A percentile compares a stretch with the other conserved stretches of the same genome.
Conservation (phyloP, 768 basidiomycete species). For the Suillus placidus region DNA sequence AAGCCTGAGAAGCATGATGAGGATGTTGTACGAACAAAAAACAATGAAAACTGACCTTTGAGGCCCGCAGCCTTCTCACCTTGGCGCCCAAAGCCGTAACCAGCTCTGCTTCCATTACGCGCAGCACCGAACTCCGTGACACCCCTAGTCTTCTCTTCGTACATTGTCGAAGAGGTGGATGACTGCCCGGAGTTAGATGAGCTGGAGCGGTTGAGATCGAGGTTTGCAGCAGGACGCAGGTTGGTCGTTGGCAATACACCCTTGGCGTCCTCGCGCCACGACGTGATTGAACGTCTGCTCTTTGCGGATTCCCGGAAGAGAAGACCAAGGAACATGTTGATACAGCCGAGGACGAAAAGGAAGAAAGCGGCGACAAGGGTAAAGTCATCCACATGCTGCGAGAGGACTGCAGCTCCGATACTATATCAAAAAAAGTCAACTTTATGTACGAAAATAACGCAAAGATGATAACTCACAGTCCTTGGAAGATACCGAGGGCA, state of each 20-base stretch:
- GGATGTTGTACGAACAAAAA: background rate
- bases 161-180: conserved; percentile 30
- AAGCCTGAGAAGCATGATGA: conserved; percentile 40
- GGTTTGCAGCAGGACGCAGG: conserved; percentile 25
- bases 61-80: conserved; percentile 73
- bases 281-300: conserved; percentile 60
- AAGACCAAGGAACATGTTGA: conserved; percentile 80
- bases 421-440: conserved; percentile 34
- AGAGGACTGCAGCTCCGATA: conserved; percentile 71
- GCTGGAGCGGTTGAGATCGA: conserved; percentile 26
- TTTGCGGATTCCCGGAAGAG: conserved; percentile 69
- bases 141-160: conserved; percentile 31
- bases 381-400: conserved; percentile 84
- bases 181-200: conserved; percentile 28
- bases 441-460: conserved; percentile 1
- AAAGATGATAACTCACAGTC: conserved; percentile 55
- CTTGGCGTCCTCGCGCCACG: conserved; percentile 60
- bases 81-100: conserved; percentile 80
- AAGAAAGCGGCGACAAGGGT: conserved; percentile 91
- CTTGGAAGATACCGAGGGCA: conserved; percentile 84
- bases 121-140: conserved; percentile 24
- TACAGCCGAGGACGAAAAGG: conserved; percentile 87
- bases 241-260: conserved; percentile 53
- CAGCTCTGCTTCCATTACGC: conserved; percentile 41
- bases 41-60: conserved; percentile 43